phyloP scores from a whole-genome alignment of 768 basidiomycete genomes.

The Bullera alba region DNA sequence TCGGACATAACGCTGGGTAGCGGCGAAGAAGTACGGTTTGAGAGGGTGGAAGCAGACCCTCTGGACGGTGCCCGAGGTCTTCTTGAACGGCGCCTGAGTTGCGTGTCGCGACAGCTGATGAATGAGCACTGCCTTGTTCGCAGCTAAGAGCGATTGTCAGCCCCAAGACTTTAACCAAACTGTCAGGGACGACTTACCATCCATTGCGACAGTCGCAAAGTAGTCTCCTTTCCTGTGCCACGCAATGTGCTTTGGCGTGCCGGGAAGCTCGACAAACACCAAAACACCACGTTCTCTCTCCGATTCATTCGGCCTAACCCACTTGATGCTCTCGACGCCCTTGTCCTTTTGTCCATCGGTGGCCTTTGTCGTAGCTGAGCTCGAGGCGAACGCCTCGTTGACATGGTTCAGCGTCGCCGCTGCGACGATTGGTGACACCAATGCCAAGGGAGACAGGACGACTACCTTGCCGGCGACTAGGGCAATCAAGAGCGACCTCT shows the following conservation, averaged over 20 bases:
- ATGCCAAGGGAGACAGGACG: slow-evolving; percentile 41
- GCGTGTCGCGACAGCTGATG: slow-evolving; percentile 89
- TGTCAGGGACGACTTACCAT: slow-evolving; percentile 54
- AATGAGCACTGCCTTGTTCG: slow-evolving; percentile 83
- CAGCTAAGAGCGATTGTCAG: slow-evolving; percentile 54
- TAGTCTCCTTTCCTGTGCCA: slow-evolving; percentile 97
- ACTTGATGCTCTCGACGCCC: slow-evolving; percentile 45
- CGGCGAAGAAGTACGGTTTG: slow-evolving; percentile 95
- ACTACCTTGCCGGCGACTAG: slow-evolving; percentile 49
- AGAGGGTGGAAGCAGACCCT: slow-evolving; percentile 87
- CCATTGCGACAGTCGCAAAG: slow-evolving; percentile 68
- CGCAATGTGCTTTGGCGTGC: slow-evolving; percentile 64
- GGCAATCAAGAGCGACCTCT: slow-evolving; percentile 55
- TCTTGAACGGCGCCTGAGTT: slow-evolving; percentile 96
- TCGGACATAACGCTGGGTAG: slow-evolving; percentile 92
- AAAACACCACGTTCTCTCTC: slow-evolving; percentile 48
- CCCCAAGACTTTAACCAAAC: no score
- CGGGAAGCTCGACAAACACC: slow-evolving; percentile 48
- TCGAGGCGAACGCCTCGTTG: slow-evolving; percentile 55
- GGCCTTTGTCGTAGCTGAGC: slow-evolving; percentile 41
- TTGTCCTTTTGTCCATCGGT: slow-evolving; percentile 32
- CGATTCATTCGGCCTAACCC: slow-evolving; percentile 45
- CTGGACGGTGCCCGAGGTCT: slow-evolving; percentile 84
- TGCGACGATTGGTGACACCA: slow-evolving; percentile 64
- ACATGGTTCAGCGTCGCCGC: slow-evolving; percentile 56